These are phyloP conservation scores for Rhizopus sp. DNA, from an alignment of 371 early-diverging fungal genomes.

Conservation along the genomic window DNA sequence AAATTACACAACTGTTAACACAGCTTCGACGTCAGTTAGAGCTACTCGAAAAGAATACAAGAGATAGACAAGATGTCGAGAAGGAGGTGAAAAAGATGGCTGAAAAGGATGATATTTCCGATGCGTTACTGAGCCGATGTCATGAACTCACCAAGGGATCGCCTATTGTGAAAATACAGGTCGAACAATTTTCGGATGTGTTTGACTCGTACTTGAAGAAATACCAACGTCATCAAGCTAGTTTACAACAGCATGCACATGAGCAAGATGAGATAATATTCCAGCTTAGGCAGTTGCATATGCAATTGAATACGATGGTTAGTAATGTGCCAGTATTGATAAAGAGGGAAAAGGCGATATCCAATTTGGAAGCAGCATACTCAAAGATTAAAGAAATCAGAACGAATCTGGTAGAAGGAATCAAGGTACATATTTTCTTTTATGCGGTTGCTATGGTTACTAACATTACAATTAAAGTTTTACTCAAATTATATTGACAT, in stretches of 20 bases:
- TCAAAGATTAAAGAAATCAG: constrained; percentile 65
- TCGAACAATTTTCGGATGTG: constrained; percentile 70
- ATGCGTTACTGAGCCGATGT: constrained; percentile 37
- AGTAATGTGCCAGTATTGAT: constrained; percentile 48
- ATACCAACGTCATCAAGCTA: constrained; percentile 61
- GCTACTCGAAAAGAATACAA: constrained; percentile 19
- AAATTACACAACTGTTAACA: constrained; percentile 11
- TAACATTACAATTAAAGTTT: constrained; percentile 46
- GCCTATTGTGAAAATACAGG: constrained; percentile 68
- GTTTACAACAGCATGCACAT: constrained; percentile 32
- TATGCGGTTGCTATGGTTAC: neutral
- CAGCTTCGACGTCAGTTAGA: constrained; percentile 20
- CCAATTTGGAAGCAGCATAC: constrained; percentile 69
- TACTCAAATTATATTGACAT: constrained; percentile 70
- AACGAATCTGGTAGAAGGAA: constrained; percentile 70
- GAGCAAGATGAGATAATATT: constrained; percentile 61
- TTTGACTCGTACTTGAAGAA: constrained; percentile 66
- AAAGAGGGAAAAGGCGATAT: constrained; percentile 67
- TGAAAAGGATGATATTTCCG: constrained; percentile 71
- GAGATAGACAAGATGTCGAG: constrained; percentile 53
- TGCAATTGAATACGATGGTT: constrained; percentile 44
- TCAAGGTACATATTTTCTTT: constrained; percentile 35
- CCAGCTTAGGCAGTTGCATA: constrained; percentile 60
- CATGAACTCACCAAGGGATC: constrained; percentile 52
- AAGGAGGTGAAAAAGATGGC: constrained; percentile 60